phyloP scores from a whole-genome alignment of 495 filamentous ascomycete species.

The Paragyromitra xinjiangensis region DNA sequence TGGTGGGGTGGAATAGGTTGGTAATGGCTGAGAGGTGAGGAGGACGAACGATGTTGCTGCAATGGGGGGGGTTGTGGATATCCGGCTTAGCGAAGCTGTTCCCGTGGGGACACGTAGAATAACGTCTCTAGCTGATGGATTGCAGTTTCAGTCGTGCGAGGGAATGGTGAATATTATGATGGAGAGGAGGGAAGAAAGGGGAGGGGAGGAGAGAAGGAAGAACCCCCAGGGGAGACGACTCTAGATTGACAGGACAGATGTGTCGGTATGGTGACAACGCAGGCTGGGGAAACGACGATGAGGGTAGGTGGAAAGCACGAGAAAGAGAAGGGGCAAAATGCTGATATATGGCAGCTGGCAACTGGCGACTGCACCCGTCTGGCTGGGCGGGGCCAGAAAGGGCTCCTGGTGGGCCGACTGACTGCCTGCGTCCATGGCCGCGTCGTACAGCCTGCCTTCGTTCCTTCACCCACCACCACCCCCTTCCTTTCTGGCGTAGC shows the following conservation, averaged over 20 bases:
- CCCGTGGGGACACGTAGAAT: constrained; percentile 55
- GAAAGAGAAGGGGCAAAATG: constrained; percentile 55
- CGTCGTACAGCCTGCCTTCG: constrained; percentile 42
- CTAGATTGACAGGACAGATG: constrained; percentile 52
- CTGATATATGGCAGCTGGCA: constrained; percentile 55
- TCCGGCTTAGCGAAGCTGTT: constrained; percentile 57
- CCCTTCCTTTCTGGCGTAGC: constrained; percentile 32
- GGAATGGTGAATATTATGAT: constrained; percentile 36
- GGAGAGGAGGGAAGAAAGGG: constrained; percentile 19
- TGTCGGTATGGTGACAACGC: constrained; percentile 58
- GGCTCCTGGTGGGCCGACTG: constrained; percentile 52
- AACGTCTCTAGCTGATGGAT: constrained; percentile 58
- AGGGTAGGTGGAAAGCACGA: constrained; percentile 51
- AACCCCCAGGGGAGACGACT: constrained; percentile 54
- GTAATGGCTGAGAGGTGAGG: constrained; percentile 23
- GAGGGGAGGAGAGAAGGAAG: constrained; percentile 47
- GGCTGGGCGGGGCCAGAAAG: constrained; percentile 45
- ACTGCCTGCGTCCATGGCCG: constrained; percentile 45
- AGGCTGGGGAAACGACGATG: constrained; percentile 56
- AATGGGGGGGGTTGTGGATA: constrained; percentile 53
- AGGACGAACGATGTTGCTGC: constrained; percentile 53
- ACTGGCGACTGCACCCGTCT: constrained; percentile 39
- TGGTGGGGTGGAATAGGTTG: not conserved
- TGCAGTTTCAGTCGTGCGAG: constrained; percentile 56
- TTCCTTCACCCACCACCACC: not conserved